Evolutionary conservation across 2,329 filamentous ascomycete species (phyloP).

Genomic region (Fusarium sp.): DNA sequence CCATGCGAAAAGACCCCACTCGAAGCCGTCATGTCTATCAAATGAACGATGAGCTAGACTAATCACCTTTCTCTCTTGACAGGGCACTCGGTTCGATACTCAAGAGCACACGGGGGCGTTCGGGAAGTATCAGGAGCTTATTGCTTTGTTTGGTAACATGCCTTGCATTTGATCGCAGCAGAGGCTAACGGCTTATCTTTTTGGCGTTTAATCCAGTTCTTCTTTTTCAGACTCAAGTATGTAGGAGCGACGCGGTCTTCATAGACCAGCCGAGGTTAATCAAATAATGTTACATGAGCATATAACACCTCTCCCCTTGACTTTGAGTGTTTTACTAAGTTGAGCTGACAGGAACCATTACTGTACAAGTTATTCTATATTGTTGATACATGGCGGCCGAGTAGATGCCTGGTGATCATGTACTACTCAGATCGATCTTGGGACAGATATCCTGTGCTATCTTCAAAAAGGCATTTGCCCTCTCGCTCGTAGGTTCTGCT

Average conservation of each 20-base stretch:
- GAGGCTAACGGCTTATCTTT: slow-evolving; percentile 57
- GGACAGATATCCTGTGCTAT: slow-evolving; percentile 70
- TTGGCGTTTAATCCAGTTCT: slow-evolving; percentile 43
- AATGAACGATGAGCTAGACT: slow-evolving; percentile 78
- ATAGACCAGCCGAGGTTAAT: slow-evolving; percentile 36
- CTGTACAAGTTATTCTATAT: neutral
- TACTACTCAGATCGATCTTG: slow-evolving; percentile 55
- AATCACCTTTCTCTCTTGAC: slow-evolving; percentile 51
- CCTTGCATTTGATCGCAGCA: slow-evolving; percentile 50
- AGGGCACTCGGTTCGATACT: slow-evolving; percentile 40
- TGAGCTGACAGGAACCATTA: slow-evolving; percentile 27
- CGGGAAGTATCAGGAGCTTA: slow-evolving; percentile 41
- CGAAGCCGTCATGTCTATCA: slow-evolving; percentile 88
- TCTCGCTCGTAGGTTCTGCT: slow-evolving; percentile 80
- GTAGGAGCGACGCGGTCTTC: slow-evolving; percentile 34
- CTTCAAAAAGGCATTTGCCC: slow-evolving; percentile 76
- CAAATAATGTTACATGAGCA: slow-evolving; percentile 34
- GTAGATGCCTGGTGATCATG: slow-evolving; percentile 1
- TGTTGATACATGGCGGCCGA: slow-evolving; percentile 9
- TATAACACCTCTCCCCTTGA: slow-evolving; percentile 2
- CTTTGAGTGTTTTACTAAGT: slow-evolving; percentile 35
- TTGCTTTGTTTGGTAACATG: slow-evolving; percentile 53
- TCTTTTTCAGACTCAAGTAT: slow-evolving; percentile 36
- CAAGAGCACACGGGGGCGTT: slow-evolving; percentile 41
- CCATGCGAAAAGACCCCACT: slow-evolving; percentile 92